Evolutionary conservation across 139 green algal species (phyloP).

Genomic region (Chlorella sp.): DNA sequence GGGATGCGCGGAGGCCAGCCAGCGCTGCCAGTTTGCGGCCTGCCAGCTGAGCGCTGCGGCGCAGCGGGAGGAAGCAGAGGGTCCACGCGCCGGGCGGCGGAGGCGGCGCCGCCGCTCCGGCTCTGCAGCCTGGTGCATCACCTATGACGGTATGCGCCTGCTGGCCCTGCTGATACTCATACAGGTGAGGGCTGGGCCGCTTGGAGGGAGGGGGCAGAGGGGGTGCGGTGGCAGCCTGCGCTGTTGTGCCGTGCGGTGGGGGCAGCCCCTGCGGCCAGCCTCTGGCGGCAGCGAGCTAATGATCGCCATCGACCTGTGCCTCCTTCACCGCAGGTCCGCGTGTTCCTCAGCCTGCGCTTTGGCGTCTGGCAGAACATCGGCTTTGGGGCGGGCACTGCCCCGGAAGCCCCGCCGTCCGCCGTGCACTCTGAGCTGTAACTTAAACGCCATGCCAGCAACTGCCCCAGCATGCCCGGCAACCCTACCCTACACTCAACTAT

Average conservation of each 20-base stretch:
- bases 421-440: neutral
- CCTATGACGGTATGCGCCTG: slow-evolving; percentile 3
- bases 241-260: neutral
- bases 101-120: too few species aligned
- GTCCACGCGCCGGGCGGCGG: too few species aligned
- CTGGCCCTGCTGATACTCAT: neutral
- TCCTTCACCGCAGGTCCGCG: neutral
- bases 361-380: neutral
- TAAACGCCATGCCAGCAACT: neutral
- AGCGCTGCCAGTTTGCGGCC: slow-evolving; percentile 1
- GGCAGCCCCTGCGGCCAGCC: neutral
- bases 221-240: neutral
- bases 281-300: too few species aligned
- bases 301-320: neutral
- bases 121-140: neutral
- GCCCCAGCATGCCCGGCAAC: too few species aligned
- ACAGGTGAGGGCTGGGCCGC: neutral
- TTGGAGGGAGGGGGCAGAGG: too few species aligned
- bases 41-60: neutral
- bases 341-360: slow-evolving; percentile 14
- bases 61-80: neutral
- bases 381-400: neutral
- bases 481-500: too few species aligned
- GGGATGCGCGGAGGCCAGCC: neutral
- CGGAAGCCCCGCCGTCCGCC: neutral